phyloP scores from a whole-genome alignment of 1,284 basidiomycete species.

The Exobasidium cylindrosporum region DNA sequence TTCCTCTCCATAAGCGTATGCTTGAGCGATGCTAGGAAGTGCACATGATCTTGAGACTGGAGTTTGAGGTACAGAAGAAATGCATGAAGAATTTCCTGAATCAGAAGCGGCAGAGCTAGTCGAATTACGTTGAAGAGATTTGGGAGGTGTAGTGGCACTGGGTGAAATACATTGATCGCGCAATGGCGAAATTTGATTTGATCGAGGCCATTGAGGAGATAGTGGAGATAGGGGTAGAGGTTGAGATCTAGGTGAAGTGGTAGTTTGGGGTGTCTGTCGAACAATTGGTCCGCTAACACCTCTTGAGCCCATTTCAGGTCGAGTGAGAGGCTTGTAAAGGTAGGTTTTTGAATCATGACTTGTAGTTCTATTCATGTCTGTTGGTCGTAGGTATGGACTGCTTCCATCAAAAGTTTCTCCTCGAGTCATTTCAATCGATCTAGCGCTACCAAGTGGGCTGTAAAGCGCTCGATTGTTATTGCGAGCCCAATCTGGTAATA shows the following conservation, averaged over 20 bases:
- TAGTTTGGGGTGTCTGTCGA: neutral
- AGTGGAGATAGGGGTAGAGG: neutral
- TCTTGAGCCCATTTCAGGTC: neutral
- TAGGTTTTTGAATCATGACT: neutral
- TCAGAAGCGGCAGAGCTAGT: constrained; percentile 6
- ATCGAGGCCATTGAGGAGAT: constrained; percentile 1
- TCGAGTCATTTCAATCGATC: neutral
- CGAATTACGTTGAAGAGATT: constrained; percentile 1
- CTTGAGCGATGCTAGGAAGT: neutral
- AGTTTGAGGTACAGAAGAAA: constrained; percentile 9
- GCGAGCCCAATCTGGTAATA: constrained; percentile 6
- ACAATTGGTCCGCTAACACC: neutral
- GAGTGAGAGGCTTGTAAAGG: neutral
- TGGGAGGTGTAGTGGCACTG: neutral
- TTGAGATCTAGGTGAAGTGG: neutral
- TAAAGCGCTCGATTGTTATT: neutral
- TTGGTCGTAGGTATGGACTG: neutral
- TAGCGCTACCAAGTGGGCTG: neutral
- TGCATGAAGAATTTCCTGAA: constrained; percentile 4
- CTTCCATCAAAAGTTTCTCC: neutral
- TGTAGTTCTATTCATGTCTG: neutral
- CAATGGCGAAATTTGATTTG: neutral
- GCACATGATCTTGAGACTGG: neutral
- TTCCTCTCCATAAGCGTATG: neutral
- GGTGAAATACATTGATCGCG: neutral